These are phyloP conservation scores for Chaetomiaceae sp. DNA, from an alignment of 2,329 filamentous ascomycete species.

Conservation along the genomic window DNA sequence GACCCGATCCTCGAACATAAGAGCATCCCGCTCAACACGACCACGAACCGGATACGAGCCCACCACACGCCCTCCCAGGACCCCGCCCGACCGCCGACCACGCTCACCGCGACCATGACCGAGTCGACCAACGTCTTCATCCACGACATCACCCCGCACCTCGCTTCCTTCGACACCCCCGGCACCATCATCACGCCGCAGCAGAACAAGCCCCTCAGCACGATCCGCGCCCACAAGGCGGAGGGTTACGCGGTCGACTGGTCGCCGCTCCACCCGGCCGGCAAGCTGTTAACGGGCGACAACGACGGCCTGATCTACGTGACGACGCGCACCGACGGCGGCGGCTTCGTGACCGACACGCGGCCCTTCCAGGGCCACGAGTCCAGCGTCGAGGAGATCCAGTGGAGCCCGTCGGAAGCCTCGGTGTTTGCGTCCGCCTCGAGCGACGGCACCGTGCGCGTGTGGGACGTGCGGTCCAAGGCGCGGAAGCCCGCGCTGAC, in stretches of 20 bases:
- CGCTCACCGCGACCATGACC: constrained; percentile 85
- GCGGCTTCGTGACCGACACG: constrained; percentile 82
- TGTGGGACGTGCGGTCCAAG: constrained; percentile 94
- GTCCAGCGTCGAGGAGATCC: constrained; percentile 84
- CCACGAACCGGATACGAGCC: constrained; percentile 87
- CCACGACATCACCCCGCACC: constrained; percentile 87
- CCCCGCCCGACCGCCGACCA: constrained; percentile 66
- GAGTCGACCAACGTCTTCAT: constrained; percentile 85
- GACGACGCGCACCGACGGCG: constrained; percentile 79
- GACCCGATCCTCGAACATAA: constrained; percentile 94
- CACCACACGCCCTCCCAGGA: constrained; percentile 72
- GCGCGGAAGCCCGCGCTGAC: constrained; percentile 80
- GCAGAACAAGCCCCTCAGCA: constrained; percentile 83
- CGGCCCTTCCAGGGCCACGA: constrained; percentile 78
- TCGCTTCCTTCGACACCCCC: constrained; percentile 83
- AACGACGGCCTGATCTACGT: constrained; percentile 83
- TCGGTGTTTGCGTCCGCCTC: constrained; percentile 94
- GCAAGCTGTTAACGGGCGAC: constrained; percentile 87
- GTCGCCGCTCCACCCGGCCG: constrained; percentile 74
- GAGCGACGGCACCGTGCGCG: constrained; percentile 87
- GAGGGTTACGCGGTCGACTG: constrained; percentile 98
- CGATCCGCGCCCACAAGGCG: constrained; percentile 81
- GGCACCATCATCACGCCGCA: constrained; percentile 72
- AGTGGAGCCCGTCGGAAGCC: constrained; percentile 91
- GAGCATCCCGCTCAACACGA: constrained; percentile 76